Evolutionary conservation across 2,329 filamentous ascomycete species (phyloP), one percentile per base, ranked within the genome.

Genomic region (Penicillium sp.): DNA sequence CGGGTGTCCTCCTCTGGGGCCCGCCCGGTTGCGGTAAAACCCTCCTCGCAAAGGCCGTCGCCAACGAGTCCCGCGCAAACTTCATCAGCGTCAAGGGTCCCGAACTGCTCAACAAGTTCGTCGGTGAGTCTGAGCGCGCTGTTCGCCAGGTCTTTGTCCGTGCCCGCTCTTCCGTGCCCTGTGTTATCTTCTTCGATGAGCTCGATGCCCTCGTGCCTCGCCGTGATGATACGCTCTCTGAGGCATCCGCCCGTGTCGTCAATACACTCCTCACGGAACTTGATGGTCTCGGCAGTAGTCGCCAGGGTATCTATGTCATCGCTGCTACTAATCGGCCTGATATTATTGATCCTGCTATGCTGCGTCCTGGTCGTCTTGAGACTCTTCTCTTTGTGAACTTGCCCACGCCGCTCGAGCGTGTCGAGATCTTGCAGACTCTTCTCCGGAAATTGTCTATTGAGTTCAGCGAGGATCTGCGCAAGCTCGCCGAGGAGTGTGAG

Each of bases 11-110:
- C 0, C 89, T 99, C 54, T 99, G 93, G 91, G 94, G 94, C 0
- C 94, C 94, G 1, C 94, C 94, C 0, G 94, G 94, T 7, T 99
- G 94, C 74, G 94, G 94, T 67, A 99, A 99, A 75, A 99, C 94
- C 0, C 84, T 99, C 2, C 86, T 99, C 2, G 94, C 94, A 19
- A 97, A 97, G 77, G 94, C 94, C 4, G 92, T 97, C 5, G 94
- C 94, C 55, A 96, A 96, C 73, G 92, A 96, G 73, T 93, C 90
- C 8, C 91, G 93, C 73, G 94, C 94, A 48, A 97, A 96, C 75
- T 99, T 99, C 80, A 99, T 99, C 75, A 92, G 91, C 52, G 91
- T 99, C 76, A 97, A 97, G 75, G 94, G 94, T 0, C 94, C 94
- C 0, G 94, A 99, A 73, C 81, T 99, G 10, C 84, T 99, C 46